Conservation (phyloP, 805 yeast species). For the Zygosaccharomyces siamensis region DNA sequence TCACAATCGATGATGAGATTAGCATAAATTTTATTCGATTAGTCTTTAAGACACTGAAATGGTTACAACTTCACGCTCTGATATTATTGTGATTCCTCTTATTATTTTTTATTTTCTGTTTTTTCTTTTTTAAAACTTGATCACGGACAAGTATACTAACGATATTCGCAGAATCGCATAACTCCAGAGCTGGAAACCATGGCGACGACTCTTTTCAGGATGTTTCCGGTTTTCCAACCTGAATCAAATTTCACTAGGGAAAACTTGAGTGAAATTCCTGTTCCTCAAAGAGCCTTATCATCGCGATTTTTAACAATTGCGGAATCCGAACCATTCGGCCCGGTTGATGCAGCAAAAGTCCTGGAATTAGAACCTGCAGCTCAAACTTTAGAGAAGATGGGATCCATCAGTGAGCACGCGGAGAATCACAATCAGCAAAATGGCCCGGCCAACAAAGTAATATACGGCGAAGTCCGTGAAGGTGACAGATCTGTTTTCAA, state of each 20-base stretch:
- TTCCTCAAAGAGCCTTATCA: constrained; percentile 73
- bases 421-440: constrained; percentile 31
- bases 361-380: constrained; percentile 86
- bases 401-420: constrained; percentile 51
- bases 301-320: constrained; percentile 85
- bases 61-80: constrained; percentile 44
- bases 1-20: constrained; percentile 43
- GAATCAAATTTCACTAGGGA: constrained; percentile 42
- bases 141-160: neutral
- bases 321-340: constrained; percentile 93
- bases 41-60: constrained; percentile 69
- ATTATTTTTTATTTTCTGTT: constrained; percentile 1
- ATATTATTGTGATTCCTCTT: constrained; percentile 4
- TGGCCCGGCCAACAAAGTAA: constrained; percentile 35
- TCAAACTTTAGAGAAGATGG: constrained; percentile 63
- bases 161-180: constrained; percentile 40
- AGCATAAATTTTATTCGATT: constrained; percentile 48
- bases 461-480: constrained; percentile 53
- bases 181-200: constrained; percentile 54
- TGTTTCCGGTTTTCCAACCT: constrained; percentile 71
- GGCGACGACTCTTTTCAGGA: constrained; percentile 59
- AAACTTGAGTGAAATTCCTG: constrained; percentile 89
- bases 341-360: constrained; percentile 86
- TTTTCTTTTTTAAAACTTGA: too few species aligned
- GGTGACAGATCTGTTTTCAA: constrained; percentile 71